Evolutionary conservation across 768 basidiomycete genomes (phyloP).

Genomic region (Amanita molliuscula): DNA sequence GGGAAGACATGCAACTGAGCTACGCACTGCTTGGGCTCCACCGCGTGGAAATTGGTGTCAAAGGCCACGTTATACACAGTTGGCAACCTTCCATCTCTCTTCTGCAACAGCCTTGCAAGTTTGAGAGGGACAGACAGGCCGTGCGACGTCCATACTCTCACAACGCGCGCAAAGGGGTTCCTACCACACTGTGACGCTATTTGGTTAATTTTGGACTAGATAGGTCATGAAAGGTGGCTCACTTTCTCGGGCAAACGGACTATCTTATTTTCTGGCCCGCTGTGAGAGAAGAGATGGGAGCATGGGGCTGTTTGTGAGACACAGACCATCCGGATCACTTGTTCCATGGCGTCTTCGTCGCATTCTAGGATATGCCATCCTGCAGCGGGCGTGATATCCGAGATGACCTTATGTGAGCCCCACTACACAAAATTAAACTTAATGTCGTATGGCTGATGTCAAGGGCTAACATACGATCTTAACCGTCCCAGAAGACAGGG

Average conservation of each 20-base stretch:
- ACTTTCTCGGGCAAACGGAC: slow-evolving; percentile 24
- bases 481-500: not conserved
- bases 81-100: slow-evolving; percentile 15
- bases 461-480: not conserved
- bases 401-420: slow-evolving; percentile 16
- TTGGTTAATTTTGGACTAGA: not conserved
- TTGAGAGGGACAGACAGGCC: slow-evolving; percentile 24
- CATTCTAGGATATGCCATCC: slow-evolving; percentile 30
- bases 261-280: slow-evolving; percentile 21
- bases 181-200: slow-evolving; percentile 9
- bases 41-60: slow-evolving; percentile 21
- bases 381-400: slow-evolving; percentile 29
- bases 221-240: not conserved
- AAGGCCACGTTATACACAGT: slow-evolving; percentile 22
- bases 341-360: slow-evolving; percentile 16
- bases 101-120: slow-evolving; percentile 14
- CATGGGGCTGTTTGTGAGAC: slow-evolving; percentile 14
- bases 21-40: not conserved
- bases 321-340: slow-evolving; percentile 26
- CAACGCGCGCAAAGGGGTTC: slow-evolving; percentile 19
- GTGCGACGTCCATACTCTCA: slow-evolving; percentile 22
- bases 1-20: not conserved
- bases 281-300: slow-evolving; percentile 18
- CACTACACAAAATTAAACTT: slow-evolving; percentile 8
- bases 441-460: not conserved